A percentile compares a stretch with the other conserved stretches of the same genome.
Evolutionary conservation across 441 rosid species (phyloP).

Genomic region (Gossypium schwendimanii): DNA sequence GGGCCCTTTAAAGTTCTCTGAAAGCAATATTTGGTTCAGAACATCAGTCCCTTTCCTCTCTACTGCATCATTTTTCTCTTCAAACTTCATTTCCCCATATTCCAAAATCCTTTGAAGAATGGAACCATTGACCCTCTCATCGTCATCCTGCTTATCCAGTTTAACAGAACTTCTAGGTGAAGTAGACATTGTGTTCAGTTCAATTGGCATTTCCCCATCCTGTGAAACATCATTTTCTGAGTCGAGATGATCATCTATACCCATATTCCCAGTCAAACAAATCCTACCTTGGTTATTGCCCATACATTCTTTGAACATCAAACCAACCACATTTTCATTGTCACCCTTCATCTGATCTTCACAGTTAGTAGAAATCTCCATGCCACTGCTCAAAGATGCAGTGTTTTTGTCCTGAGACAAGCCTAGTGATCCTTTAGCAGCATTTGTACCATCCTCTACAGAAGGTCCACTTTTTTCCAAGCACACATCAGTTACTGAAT

Average conservation of each 20-base stretch:
- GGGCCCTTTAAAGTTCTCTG: not conserved
- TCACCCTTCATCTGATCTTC: slow-evolving; percentile 7
- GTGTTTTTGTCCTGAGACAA: slow-evolving; percentile 19
- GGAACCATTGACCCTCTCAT: slow-evolving; percentile 3
- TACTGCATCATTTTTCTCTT: slow-evolving; percentile 10
- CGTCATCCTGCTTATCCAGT: slow-evolving; percentile 10
- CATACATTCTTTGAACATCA: not conserved
- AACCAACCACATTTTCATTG: slow-evolving; percentile 13
- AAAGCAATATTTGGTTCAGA: slow-evolving; percentile 2
- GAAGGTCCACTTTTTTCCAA: not conserved
- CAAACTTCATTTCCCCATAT: slow-evolving; percentile 13
- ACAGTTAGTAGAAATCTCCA: slow-evolving; percentile 6
- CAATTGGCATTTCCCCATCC: slow-evolving; percentile 13
- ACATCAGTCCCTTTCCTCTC: not conserved
- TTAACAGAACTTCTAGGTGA: slow-evolving; percentile 9
- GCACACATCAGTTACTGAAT: slow-evolving; percentile 5
- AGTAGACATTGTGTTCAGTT: slow-evolving; percentile 2
- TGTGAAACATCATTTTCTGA: slow-evolving; percentile 17
- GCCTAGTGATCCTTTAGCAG: slow-evolving; percentile 15
- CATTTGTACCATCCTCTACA: slow-evolving; percentile 15
- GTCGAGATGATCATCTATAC: slow-evolving; percentile 16
- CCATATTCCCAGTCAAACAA: slow-evolving; percentile 18
- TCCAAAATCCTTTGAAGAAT: slow-evolving; percentile 5
- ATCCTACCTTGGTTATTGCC: slow-evolving; percentile 13
- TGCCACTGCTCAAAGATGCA: slow-evolving; percentile 16